phyloP scores from a whole-genome alignment of 345 rosid species.

The Bruguiera sexangula region DNA sequence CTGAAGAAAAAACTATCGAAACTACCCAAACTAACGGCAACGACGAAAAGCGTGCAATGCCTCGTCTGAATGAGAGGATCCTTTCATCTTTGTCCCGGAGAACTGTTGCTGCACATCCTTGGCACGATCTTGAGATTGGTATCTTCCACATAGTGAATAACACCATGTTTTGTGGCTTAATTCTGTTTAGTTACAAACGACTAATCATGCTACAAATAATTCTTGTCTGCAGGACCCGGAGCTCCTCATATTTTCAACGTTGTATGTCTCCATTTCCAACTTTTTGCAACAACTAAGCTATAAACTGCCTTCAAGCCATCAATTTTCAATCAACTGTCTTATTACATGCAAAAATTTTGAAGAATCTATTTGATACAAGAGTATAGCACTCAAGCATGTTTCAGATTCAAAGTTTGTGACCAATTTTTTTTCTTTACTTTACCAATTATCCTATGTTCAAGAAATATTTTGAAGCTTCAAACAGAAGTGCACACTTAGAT shows the following conservation, averaged over 20 bases:
- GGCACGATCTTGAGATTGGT: constrained; percentile 99
- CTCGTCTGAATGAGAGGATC: constrained; percentile 83
- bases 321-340: too few relatives aligned
- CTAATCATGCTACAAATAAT: constrained; percentile 17
- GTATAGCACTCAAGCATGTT: too few relatives aligned
- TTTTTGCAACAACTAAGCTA: neutral
- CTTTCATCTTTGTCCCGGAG: constrained; percentile 89
- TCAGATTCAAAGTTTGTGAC: too few relatives aligned
- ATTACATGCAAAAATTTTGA: too few relatives aligned
- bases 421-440: too few relatives aligned
- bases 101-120: constrained; percentile 98
- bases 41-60: constrained; percentile 21
- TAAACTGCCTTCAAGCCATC: neutral
- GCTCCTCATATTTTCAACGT: constrained; percentile 61
- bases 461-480: too few relatives aligned
- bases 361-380: too few relatives aligned
- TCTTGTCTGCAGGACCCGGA: constrained; percentile 66
- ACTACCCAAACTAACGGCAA: neutral
- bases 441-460: too few relatives aligned
- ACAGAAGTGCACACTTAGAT: too few relatives aligned
- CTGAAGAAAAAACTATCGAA: neutral
- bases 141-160: neutral
- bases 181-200: constrained; percentile 6
- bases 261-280: constrained; percentile 22
- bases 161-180: neutral